Base-by-base conservation (phyloP, 805 yeast genomes). In the Lipomyces mesembrius region DNA sequence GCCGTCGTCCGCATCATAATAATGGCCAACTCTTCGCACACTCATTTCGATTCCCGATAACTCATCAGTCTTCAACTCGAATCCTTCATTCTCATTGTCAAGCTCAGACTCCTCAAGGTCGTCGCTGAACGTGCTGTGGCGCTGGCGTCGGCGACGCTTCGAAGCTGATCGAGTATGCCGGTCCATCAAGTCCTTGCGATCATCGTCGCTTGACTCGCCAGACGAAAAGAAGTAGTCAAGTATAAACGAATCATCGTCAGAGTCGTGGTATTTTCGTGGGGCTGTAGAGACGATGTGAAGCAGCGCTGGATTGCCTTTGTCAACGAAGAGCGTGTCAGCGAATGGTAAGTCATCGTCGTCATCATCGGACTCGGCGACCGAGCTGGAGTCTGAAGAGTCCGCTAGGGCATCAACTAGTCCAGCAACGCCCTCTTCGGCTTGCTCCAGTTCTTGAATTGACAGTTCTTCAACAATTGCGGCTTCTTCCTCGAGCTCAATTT, bases 201-300 rank as follows among this genome's bases (percentile, higher is more conserved):
- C 73, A 25, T 68, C 75, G 20, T 71, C 75, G 49, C 75, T 74
- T 9, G 78, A 77, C 8, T 74, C 79, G 39, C 74, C 78, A 1
- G 84, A 80, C 27, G 83, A 81, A 75, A 90, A 88, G 71, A 90
- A 88, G 76, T 90, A 89, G 74, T 88, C 88, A 88, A 92, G 86
- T 53, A 90, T 79, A 73, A 89, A 87, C 3, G 89, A 82, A 74
- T 89, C 93, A 75, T 88, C 92, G 53, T 84, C 86, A 57, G 80
- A 73, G 46, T 64, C 72, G 43, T 64, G 66, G 53, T 53, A 64
- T 57, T 65, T 58, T 29, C 59, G 81, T 39, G 72, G 74, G n/a
- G 75, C 70, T 8, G 73, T 58, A 17, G 69, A 71, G 34, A 67
- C 70, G 66, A 62, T 65, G 53, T 46, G 76, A 65, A 61, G 71